phyloP scores from a whole-genome alignment of 176 grass and related monocot genomes.

The Elaeis guineensis region DNA sequence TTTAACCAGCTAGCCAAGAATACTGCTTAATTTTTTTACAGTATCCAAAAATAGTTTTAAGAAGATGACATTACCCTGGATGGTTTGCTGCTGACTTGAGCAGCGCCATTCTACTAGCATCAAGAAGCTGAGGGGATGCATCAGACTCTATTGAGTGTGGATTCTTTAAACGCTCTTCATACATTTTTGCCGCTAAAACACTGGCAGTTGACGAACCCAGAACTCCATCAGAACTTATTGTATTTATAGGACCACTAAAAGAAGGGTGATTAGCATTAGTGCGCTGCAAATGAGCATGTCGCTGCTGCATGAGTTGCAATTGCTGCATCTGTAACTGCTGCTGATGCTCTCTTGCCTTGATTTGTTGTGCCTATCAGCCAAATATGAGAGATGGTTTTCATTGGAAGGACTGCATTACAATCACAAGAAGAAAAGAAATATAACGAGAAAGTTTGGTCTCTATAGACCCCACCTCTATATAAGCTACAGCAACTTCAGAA shows the following conservation, averaged over 20 bases:
- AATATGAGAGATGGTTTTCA: background rate
- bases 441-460: too few species aligned
- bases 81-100: conserved; percentile 86
- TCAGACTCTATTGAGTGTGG: conserved; percentile 76
- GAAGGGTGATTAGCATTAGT: conserved; percentile 52
- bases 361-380: conserved; percentile 55
- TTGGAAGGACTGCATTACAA: too few species aligned
- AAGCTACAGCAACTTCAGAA: conserved; percentile 87
- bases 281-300: conserved; percentile 79
- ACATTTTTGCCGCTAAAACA: conserved; percentile 93
- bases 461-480: conserved; percentile 53
- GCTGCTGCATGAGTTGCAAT: conserved; percentile 83
- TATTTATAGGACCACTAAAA: conserved; percentile 60
- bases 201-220: conserved; percentile 78
- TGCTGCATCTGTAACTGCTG: conserved; percentile 96
- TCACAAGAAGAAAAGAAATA: too few species aligned
- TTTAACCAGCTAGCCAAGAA: background rate
- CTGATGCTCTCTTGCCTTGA: conserved; percentile 89
- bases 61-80: conserved; percentile 43
- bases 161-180: conserved; percentile 87
- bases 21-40: background rate
- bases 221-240: conserved; percentile 68
- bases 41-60: conserved; percentile 7
- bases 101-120: conserved; percentile 82
- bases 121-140: conserved; percentile 55